Conservation (phyloP, 108 stramenopile species). For the Nitzschia sp. region DNA sequence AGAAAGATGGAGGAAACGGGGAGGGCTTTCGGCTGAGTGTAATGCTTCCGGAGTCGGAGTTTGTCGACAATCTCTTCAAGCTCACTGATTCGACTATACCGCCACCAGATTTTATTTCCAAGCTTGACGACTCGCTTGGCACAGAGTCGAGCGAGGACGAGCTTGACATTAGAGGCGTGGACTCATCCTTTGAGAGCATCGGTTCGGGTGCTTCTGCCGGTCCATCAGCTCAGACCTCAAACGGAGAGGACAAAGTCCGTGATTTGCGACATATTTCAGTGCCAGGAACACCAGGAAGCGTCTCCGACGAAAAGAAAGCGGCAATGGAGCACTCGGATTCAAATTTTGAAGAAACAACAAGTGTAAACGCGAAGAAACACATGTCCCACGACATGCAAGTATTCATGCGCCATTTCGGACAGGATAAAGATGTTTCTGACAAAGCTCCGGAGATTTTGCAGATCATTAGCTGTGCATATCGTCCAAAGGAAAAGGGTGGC, state of each 20-base stretch:
- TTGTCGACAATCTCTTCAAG: neutral
- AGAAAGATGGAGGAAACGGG: neutral
- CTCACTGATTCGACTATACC: neutral
- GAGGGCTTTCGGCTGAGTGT: conserved; percentile 8
- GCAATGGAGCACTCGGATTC: neutral
- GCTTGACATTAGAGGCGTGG: neutral
- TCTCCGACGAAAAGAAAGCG: neutral
- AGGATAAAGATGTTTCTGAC: conserved; percentile 18
- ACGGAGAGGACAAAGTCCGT: no score
- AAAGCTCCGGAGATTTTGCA: conserved; percentile 33
- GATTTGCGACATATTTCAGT: neutral
- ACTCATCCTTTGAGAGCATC: neutral
- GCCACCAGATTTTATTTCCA: neutral
- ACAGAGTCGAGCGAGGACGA: neutral
- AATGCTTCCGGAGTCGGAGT: neutral
- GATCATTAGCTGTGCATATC: conserved; percentile 43
- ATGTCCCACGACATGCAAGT: conserved; percentile 3
- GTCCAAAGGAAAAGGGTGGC: conserved; percentile 36
- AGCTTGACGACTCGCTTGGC: neutral
- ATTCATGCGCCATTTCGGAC: conserved; percentile 28
- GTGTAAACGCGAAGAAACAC: neutral
- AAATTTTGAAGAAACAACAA: neutral
- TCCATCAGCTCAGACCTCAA: neutral
- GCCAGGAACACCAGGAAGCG: neutral
- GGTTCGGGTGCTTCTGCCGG: neutral